Evolutionary conservation across 164 flowering plant genomes (phyloP).

Genomic region (Vitis riparia): DNA sequence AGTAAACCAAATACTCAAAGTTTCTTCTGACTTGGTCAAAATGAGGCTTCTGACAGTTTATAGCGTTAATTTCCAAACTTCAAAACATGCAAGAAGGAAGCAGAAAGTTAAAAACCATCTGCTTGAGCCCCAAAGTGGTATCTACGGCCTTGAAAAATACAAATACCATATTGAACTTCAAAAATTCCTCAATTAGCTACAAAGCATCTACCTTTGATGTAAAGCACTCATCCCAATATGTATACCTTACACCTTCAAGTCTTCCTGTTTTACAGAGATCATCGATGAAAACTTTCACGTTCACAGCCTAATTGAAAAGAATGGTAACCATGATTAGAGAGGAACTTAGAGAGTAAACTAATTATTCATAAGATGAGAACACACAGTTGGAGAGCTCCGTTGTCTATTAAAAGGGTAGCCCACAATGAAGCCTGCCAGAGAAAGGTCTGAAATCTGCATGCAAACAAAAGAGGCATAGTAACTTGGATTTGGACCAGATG

Average conservation of each 20-base stretch:
- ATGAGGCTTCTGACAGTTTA: too few species aligned
- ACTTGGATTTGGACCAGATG: not conserved
- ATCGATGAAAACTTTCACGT: slow-evolving; percentile 65
- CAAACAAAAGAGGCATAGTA: not conserved
- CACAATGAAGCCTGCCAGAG: slow-evolving; percentile 64
- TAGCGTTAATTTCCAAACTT: too few species aligned
- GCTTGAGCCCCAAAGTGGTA: too few species aligned
- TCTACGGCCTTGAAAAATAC: too few species aligned
- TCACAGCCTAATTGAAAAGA: slow-evolving; percentile 43
- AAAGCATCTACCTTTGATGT: slow-evolving; percentile 66
- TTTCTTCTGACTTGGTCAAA: too few species aligned
- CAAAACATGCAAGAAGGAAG: too few species aligned
- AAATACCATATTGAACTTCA: not conserved
- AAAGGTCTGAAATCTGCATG: slow-evolving; percentile 69
- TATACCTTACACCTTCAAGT: slow-evolving; percentile 64
- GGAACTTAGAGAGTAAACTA: not conserved
- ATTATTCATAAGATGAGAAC: slow-evolving; percentile 17
- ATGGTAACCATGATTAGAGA: slow-evolving; percentile 1
- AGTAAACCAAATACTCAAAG: too few species aligned
- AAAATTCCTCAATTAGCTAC: too few species aligned
- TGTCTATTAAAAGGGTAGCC: slow-evolving; percentile 61
- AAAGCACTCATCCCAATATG: slow-evolving; percentile 84
- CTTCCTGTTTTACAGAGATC: slow-evolving; percentile 62
- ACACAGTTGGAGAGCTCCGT: slow-evolving; percentile 38
- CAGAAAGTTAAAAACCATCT: too few species aligned